A percentile compares a stretch with the other conserved stretches of the same genome.
These are phyloP conservation scores for Populus ilicifolia DNA, from an alignment of 345 rosid genomes.

Conservation along the genomic window DNA sequence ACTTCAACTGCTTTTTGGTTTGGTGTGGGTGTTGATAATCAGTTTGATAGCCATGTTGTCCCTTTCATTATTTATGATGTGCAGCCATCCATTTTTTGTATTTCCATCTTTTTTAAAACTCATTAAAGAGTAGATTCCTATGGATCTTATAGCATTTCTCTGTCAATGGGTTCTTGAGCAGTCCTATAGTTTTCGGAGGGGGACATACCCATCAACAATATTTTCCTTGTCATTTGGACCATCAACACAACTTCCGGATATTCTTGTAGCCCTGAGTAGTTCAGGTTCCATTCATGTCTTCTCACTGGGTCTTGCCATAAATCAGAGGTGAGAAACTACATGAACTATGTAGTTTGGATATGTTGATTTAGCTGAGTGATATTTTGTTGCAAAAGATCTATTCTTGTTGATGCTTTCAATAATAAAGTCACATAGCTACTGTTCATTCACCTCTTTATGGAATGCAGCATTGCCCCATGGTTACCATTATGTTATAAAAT, in stretches of 20 bases:
- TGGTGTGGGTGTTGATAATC: neutral
- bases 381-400: neutral
- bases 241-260: slow-evolving; percentile 61
- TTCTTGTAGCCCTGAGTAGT: slow-evolving; percentile 78
- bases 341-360: neutral
- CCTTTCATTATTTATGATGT: neutral
- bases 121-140: neutral
- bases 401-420: neutral
- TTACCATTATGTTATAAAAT: neutral
- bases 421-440: neutral
- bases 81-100: neutral
- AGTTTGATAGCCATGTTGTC: neutral
- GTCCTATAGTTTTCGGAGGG: slow-evolving; percentile 88
- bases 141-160: neutral
- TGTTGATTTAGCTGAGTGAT: neutral
- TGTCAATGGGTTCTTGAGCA: slow-evolving; percentile 23
- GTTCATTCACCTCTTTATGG: neutral
- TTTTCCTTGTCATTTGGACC: slow-evolving; percentile 87
- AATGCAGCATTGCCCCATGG: neutral
- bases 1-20: neutral
- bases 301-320: slow-evolving; percentile 51
- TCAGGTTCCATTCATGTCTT: slow-evolving; percentile 87
- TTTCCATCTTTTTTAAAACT: neutral
- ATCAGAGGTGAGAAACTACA: slow-evolving; percentile 54
- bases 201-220: slow-evolving; percentile 76